Conservation (phyloP, 2,329 filamentous ascomycete species). For the Cadophora sp. region DNA sequence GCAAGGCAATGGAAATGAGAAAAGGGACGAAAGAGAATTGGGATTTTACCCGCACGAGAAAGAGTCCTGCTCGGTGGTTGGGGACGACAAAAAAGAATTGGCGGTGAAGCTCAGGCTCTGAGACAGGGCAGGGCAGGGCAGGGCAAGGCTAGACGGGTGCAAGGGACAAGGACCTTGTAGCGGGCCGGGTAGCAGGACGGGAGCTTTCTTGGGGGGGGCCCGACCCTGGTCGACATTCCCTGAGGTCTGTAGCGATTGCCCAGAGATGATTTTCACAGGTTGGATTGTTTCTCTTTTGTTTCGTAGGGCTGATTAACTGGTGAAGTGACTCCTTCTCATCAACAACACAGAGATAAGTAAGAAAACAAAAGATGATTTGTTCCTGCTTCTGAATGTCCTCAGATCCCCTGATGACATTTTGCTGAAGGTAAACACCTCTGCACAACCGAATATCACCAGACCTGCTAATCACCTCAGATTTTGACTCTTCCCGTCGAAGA, state of each 20-base stretch:
- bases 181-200: not conserved
- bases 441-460: no score
- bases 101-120: not conserved
- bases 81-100: not conserved
- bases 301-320: not conserved
- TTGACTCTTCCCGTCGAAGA: no score
- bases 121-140: no score
- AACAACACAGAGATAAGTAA: no score
- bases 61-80: slow-evolving; percentile 3
- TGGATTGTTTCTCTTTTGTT: not conserved
- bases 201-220: not conserved
- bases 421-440: no score
- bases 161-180: not conserved
- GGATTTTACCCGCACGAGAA: not conserved
- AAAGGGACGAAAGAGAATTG: not conserved
- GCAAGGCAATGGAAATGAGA: no score
- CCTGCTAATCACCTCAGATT: no score
- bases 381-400: no score
- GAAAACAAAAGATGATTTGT: no score
- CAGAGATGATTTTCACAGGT: not conserved
- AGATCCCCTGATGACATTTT: no score
- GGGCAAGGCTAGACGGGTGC: no score
- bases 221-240: not conserved
- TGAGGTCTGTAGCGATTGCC: not conserved
- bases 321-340: no score